These are phyloP conservation scores for Microdochium trichocladiopsis DNA, from an alignment of 2,329 filamentous ascomycete species.

Conservation along the genomic window DNA sequence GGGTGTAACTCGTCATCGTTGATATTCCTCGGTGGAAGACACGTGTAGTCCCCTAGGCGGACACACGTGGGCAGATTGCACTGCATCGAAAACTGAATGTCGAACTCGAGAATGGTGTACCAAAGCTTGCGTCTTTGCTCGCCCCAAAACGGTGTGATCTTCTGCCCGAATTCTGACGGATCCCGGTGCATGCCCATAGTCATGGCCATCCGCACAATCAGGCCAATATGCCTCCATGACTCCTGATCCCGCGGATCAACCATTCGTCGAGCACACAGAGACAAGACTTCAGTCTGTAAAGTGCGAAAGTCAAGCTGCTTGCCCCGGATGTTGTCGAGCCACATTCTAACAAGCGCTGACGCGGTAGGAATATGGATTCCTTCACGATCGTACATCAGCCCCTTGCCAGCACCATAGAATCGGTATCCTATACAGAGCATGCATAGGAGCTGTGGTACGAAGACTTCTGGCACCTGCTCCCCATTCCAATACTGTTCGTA, in stretches of 20 bases:
- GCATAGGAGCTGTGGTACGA: constrained; percentile 45
- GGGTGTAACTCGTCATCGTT: constrained; percentile 42
- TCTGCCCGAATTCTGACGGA: constrained; percentile 42
- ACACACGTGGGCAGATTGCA: constrained; percentile 44
- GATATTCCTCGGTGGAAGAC: constrained; percentile 43
- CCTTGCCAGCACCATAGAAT: constrained; percentile 42
- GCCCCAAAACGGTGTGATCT: constrained; percentile 42
- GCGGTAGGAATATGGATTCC: constrained; percentile 51
- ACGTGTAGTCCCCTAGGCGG: constrained; percentile 46
- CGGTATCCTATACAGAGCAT: constrained; percentile 46
- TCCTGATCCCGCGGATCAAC: constrained; percentile 40
- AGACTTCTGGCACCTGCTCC: constrained; percentile 36
- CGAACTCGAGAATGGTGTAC: constrained; percentile 50
- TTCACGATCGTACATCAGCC: constrained; percentile 44
- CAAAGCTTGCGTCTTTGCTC: constrained; percentile 48
- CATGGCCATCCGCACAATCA: constrained; percentile 50
- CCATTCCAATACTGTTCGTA: constrained; percentile 47
- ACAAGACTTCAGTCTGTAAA: constrained; percentile 46
- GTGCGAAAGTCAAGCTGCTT: constrained; percentile 46
- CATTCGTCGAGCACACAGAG: constrained; percentile 44
- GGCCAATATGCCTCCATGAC: constrained; percentile 47
- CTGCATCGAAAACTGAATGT: constrained; percentile 45
- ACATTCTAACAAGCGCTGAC: constrained; percentile 44
- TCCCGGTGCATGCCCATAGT: constrained; percentile 52
- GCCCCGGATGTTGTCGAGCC: constrained; percentile 43